Base-by-base conservation (phyloP, 345 rosid genomes). In the Aegle marmelos region DNA sequence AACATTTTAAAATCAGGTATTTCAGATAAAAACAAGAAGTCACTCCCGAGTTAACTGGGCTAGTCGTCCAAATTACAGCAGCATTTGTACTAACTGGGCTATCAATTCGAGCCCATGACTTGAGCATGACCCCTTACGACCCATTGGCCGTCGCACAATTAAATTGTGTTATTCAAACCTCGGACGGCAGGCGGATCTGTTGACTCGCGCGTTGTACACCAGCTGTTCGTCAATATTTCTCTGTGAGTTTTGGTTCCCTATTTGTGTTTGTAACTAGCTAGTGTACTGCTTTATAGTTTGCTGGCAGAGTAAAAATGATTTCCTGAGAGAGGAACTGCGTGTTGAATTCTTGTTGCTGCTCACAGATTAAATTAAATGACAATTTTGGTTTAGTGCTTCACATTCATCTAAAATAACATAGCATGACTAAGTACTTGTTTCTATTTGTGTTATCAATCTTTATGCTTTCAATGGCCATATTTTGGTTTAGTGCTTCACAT, bases 211-310 rank as follows among this genome's bases (percentile, higher is more conserved):
- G 8, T 73, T 14, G 76, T 22, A 5, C 73, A 30, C 57, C 28
- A 77, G 31, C 33, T 73, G 78, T 77, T 81, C 65, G 84, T 67
- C n/a, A 25, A 66, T 58, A 68, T 69, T 69, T 75, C 79, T 33
- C 70, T 17, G 16, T 33, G 54, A 80, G 67, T 17, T 59, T 58
- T 28, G 30, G 27, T 30, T 9, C 19, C 31, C 7, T 17, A 7
- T 53, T 53, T 53, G 57, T 17, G 22, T 11, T 53, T 53, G n/a
- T 53, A 53, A 53, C 22, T 53, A 17, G 57, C 57, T 17, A 53
- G 57, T 17, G 22, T 53, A 53, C n/a, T 17, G 22, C 22, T 17
- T 53, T 17, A 53, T 17, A 17, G 22, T 19, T 53, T 53, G 57
- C 22, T 17, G 57, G 57, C 56, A 53, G 17, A 53, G 57, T 53